Evolutionary conservation across 495 filamentous ascomycete species (phyloP).

Genomic region (Neurospora sp.): DNA sequence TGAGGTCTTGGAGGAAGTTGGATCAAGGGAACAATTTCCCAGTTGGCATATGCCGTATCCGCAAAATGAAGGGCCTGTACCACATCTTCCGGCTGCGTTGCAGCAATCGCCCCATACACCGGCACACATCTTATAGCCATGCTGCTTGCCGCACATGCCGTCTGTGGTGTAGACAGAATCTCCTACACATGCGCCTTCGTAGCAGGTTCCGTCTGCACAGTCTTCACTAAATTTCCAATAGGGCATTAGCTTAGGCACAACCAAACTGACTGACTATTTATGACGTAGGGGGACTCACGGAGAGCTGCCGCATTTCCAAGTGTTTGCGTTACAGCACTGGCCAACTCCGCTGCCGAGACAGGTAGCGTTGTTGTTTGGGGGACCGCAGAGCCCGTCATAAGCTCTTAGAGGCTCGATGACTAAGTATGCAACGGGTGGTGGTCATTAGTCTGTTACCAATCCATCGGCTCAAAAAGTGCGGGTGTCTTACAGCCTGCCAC

Average conservation of each 20-base stretch:
- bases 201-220: constrained; percentile 22
- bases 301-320: constrained; percentile 18
- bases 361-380: constrained; percentile 21
- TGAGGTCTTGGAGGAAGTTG: no score
- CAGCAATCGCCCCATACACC: constrained; percentile 24
- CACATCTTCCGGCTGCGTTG: constrained; percentile 15
- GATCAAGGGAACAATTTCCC: not conserved
- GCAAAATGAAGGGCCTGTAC: constrained; percentile 6
- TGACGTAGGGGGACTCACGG: not conserved
- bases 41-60: not conserved
- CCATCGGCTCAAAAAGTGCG: not conserved
- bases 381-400: constrained; percentile 18
- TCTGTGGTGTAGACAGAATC: constrained; percentile 13
- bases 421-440: not conserved
- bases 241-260: not conserved
- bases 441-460: not conserved
- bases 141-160: constrained; percentile 15
- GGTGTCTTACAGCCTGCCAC: constrained; percentile 15
- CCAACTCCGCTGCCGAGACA: constrained; percentile 12
- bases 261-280: not conserved
- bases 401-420: constrained; percentile 17
- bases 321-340: constrained; percentile 20
- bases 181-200: constrained; percentile 17
- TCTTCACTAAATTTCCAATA: constrained; percentile 8
- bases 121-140: constrained; percentile 10